These are phyloP conservation scores for Taphrina deformans DNA, from an alignment of 1,139 yeast species.

Conservation along the genomic window DNA sequence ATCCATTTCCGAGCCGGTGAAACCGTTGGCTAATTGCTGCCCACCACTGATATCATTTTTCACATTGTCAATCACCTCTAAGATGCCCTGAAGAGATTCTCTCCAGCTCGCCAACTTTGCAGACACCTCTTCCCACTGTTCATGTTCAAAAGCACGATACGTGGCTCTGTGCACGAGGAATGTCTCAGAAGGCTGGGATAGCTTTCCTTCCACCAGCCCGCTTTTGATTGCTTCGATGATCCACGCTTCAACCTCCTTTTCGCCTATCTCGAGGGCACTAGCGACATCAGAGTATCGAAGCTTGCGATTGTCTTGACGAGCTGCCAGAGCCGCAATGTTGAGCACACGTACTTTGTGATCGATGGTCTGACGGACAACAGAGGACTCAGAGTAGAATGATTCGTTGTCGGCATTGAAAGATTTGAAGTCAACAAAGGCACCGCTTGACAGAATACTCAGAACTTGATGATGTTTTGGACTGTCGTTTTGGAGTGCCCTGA, in stretches of 20 bases:
- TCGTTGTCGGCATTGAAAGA: slow-evolving; percentile 38
- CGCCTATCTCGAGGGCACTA: slow-evolving; percentile 44
- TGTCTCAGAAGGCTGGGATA: slow-evolving; percentile 48
- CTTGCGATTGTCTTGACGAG: slow-evolving; percentile 38
- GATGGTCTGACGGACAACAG: slow-evolving; percentile 41
- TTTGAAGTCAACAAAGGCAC: slow-evolving; percentile 43
- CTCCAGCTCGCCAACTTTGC: slow-evolving; percentile 48
- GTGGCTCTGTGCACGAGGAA: slow-evolving; percentile 49
- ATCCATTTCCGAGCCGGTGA: slow-evolving; percentile 24
- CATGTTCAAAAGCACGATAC: slow-evolving; percentile 47
- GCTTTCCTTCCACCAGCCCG: slow-evolving; percentile 50
- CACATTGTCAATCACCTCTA: slow-evolving; percentile 42
- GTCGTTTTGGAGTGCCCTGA: slow-evolving; percentile 41
- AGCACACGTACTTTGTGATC: slow-evolving; percentile 40
- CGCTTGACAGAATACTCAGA: slow-evolving; percentile 45
- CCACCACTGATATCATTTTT: slow-evolving; percentile 21
- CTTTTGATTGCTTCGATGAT: slow-evolving; percentile 51
- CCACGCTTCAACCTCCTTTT: slow-evolving; percentile 48
- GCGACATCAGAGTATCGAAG: slow-evolving; percentile 47
- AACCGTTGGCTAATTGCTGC: slow-evolving; percentile 36
- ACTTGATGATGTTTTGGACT: slow-evolving; percentile 42
- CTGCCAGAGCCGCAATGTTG: slow-evolving; percentile 40
- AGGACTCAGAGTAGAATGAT: slow-evolving; percentile 16
- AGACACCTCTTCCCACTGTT: slow-evolving; percentile 48
- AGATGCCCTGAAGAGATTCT: slow-evolving; percentile 45